Evolutionary conservation across 352 stramenopile species (phyloP).

Genomic region (Pythium aphanidermatum): DNA sequence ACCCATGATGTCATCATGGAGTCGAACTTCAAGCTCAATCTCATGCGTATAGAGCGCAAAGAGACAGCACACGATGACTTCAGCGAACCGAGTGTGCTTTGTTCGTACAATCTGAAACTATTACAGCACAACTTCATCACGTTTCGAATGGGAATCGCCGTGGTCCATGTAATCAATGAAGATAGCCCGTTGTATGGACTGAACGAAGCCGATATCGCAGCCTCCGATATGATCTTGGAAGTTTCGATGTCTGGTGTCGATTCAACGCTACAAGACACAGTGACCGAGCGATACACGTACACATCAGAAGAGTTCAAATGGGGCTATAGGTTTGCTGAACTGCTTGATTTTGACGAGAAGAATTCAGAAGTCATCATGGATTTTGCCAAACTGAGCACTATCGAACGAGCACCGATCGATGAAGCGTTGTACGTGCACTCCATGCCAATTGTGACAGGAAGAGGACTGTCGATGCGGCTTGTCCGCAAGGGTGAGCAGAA

Average conservation of each 20-base stretch:
- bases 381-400: constrained; percentile 63
- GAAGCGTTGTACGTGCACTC: constrained; percentile 34
- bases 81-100: constrained; percentile 43
- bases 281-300: constrained; percentile 78
- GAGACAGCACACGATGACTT: neutral
- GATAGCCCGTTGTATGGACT: constrained; percentile 59
- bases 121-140: constrained; percentile 84
- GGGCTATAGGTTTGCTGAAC: constrained; percentile 66
- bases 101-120: constrained; percentile 74
- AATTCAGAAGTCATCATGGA: constrained; percentile 72
- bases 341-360: constrained; percentile 64
- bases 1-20: constrained; percentile 85
- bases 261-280: constrained; percentile 76
- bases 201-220: constrained; percentile 44
- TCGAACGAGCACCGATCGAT: constrained; percentile 54
- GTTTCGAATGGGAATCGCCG: constrained; percentile 75
- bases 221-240: constrained; percentile 72
- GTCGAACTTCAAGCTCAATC: constrained; percentile 67
- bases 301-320: constrained; percentile 55
- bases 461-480: too few species aligned
- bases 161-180: constrained; percentile 75
- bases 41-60: constrained; percentile 62
- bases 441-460: neutral
- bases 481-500: too few species aligned
- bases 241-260: constrained; percentile 74